Base-by-base conservation (phyloP, 1,139 yeast species). In the Saccharomyces pastorianus region DNA sequence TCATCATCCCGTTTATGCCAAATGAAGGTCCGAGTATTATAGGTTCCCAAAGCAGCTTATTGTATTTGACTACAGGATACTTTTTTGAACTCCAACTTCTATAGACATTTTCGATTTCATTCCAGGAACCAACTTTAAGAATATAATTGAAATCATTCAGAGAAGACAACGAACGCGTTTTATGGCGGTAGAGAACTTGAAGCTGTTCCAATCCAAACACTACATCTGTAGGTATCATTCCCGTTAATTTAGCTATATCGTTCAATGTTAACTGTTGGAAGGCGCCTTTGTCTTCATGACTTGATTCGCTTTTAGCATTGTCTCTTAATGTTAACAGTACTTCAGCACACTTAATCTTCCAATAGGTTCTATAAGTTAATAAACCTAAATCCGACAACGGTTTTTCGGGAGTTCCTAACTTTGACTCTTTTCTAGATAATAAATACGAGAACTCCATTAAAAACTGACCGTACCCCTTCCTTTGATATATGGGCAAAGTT, bases 381-480 rank as follows among this genome's bases (percentile, higher is more conserved):
- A 90, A 73, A 0, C 99, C 99, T 54, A 91, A 73, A 61, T 87
- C 95, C 62, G 95, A 85, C 53, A 93, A 75, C 0, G 99, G 98
- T 65, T 91, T 91, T 63, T 93, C 99, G 0, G 99, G 99, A 0
- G 97, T 88, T 0, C 99, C 99, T 55, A 80, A 79, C 58, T 84
- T 84, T 61, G 81, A 82, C 66, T 93, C 97, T 55, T 81, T 76
- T 54, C 87, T 75, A 1, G 91, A 80, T 49, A 93, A 71, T 32
- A 91, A 73, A 67, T 93, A 93, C 53, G 96, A 88, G 69, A 93
- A 90, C 60, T 89, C 96, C 66, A 93, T 93, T 56, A 93, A 74
- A 56, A 91, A 77, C 66, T 84, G 86, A 3, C 99, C 99, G 70
- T 87, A 89, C 0, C 99, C 99, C 59, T 83, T 81, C 52, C 96